Percentiles rank a stretch among this genome's conserved stretches.
Conservation (phyloP, 345 rosid genomes). For the Rhodamnia argentea region DNA sequence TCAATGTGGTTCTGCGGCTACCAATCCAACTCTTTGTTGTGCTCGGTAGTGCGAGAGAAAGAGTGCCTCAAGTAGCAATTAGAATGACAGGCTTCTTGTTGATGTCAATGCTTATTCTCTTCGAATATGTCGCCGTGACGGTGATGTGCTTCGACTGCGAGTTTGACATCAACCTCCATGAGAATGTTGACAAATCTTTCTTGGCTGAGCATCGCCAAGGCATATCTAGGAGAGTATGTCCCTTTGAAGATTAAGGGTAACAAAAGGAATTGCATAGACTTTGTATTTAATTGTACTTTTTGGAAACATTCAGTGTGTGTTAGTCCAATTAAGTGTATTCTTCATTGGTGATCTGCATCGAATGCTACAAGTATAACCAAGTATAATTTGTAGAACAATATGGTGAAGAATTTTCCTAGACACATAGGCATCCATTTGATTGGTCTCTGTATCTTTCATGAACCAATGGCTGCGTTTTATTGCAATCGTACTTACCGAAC, state of each 20-base stretch:
- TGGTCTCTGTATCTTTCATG: background rate
- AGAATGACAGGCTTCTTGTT: background rate
- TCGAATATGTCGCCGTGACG: background rate
- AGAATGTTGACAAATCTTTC: background rate
- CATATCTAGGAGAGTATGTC: background rate
- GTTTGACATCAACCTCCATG: background rate
- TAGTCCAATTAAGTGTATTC: background rate
- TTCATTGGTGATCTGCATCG: background rate
- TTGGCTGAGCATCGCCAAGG: background rate
- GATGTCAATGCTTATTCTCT: background rate
- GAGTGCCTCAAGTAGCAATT: background rate
- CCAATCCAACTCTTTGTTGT: background rate
- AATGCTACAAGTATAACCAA: background rate
- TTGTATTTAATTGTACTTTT: background rate
- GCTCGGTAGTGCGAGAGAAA: background rate
- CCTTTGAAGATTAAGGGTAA: background rate
- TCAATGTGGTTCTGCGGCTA: background rate
- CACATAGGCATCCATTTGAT: background rate
- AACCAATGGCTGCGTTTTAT: background rate
- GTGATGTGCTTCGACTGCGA: background rate
- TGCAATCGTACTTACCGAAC: background rate
- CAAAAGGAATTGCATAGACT: background rate
- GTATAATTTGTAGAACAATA: background rate
- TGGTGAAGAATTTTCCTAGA: background rate
- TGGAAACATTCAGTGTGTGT: background rate